A percentile compares a stretch with the other conserved stretches of the same genome.
Evolutionary conservation across 2,329 filamentous ascomycete genomes (phyloP).

Genomic region (Pestalotiopsis sp.): DNA sequence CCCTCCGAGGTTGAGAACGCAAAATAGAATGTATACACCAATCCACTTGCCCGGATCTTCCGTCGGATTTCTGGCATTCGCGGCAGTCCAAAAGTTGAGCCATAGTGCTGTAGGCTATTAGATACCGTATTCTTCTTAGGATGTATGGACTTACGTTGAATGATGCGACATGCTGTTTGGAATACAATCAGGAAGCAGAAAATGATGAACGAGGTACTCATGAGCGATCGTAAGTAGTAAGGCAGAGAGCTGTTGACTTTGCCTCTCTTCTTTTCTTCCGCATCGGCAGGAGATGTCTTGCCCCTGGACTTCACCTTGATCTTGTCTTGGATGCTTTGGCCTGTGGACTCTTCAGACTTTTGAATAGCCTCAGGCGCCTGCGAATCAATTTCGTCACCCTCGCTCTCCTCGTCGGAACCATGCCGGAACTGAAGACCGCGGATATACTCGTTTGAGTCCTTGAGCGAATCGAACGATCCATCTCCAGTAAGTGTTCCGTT

Average conservation of each 20-base stretch:
- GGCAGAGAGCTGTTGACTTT: constrained; percentile 7
- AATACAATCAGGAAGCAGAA: background rate
- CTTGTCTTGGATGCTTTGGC: background rate
- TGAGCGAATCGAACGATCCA: constrained; percentile 1
- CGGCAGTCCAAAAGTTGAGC: constrained; percentile 10
- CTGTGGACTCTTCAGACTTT: background rate
- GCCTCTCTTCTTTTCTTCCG: background rate
- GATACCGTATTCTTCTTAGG: background rate
- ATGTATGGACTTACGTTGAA: constrained; percentile 3
- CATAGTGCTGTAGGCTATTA: background rate
- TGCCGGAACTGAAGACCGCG: background rate
- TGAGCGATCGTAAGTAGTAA: constrained; percentile 7
- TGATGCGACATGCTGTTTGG: background rate
- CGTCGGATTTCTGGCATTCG: background rate
- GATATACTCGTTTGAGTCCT: background rate
- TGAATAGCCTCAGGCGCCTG: background rate
- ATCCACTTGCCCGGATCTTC: constrained; percentile 9
- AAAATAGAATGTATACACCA: constrained; percentile 7
- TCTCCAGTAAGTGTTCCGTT: background rate
- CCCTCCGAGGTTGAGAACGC: background rate
- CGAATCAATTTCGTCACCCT: background rate
- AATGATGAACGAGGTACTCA: background rate
- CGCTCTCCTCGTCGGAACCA: background rate
- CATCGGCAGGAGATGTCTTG: background rate
- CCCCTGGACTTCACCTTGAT: too few relatives aligned